A percentile compares a stretch with the other conserved stretches of the same genome.
phyloP scores from a whole-genome alignment of 1,284 basidiomycete genomes.

The Porogramme epimiltina region DNA sequence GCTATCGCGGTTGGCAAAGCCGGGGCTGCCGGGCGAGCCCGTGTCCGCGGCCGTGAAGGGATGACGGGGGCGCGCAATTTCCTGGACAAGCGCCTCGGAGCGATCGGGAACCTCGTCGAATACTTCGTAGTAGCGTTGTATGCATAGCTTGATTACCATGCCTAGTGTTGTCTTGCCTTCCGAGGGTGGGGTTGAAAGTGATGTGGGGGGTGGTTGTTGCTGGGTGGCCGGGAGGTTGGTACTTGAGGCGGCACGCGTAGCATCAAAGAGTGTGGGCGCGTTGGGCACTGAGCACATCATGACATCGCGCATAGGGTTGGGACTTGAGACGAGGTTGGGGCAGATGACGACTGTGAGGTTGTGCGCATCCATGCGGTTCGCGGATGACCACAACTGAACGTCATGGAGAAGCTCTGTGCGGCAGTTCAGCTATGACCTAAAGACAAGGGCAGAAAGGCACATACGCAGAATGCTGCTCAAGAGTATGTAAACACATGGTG shows the following conservation, averaged over 20 bases:
- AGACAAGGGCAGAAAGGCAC: slow-evolving; percentile 18
- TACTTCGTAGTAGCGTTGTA: slow-evolving; percentile 81
- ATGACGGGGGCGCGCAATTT: slow-evolving; percentile 21
- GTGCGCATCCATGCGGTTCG: slow-evolving; percentile 81
- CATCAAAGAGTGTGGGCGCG: slow-evolving; percentile 36
- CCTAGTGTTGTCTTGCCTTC: slow-evolving; percentile 68
- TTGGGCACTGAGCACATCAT: slow-evolving; percentile 69
- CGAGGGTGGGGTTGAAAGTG: slow-evolving; percentile 25
- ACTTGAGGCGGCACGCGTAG: slow-evolving; percentile 27
- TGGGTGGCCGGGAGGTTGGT: slow-evolving; percentile 8
- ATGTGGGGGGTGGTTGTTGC: background rate
- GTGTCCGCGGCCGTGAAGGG: slow-evolving; percentile 15
- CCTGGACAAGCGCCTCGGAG: slow-evolving; percentile 53
- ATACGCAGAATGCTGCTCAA: slow-evolving; percentile 72
- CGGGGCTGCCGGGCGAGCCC: slow-evolving; percentile 29
- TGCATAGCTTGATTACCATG: slow-evolving; percentile 72
- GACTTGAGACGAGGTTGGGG: slow-evolving; percentile 75
- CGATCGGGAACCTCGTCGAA: slow-evolving; percentile 78
- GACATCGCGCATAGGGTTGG: slow-evolving; percentile 70
- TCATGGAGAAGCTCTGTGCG: slow-evolving; percentile 73
- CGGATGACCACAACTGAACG: slow-evolving; percentile 62
- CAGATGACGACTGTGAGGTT: slow-evolving; percentile 80
- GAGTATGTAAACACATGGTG: slow-evolving; percentile 73
- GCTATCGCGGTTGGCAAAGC: slow-evolving; percentile 32
- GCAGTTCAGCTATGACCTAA: background rate